Base-by-base conservation (phyloP, 2,329 filamentous ascomycete species). In the Fusarium beomiforme region DNA sequence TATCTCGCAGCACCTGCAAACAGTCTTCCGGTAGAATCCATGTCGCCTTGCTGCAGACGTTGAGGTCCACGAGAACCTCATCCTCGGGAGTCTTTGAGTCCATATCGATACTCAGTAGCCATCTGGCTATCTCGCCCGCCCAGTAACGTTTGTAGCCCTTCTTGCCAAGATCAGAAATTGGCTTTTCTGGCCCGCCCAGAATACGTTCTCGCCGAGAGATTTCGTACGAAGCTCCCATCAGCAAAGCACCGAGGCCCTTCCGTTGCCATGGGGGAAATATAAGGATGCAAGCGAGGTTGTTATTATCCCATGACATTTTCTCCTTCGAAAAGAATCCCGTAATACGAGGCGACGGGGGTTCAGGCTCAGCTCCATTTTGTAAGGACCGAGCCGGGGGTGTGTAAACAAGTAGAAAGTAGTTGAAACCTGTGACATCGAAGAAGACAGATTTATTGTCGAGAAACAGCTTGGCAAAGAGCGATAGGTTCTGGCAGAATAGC, bases 321-420 rank as follows among this genome's bases (percentile, higher is more conserved):
- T 99, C 96, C 79, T 99, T 98, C 70, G 93, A 97, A 84, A 98
- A 99, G 86, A 98, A 98, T n/a, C 96, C 96, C 2, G 95, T 89
- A 33, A 98, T 91, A 57, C 81, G 81, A 14, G 79, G 79, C 3
- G 71, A 64, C 19, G 72, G 77, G 91, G 61, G 44, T n/a, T 59
- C 56, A 19, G 56, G 49, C 23, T 66, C 54, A 21, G 50, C 46
- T 50, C 55, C 23, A 23, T 50, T 55, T 14, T 50, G 46, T 12
- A 51, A 55, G 29, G 75, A 69, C 34, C 68, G 75, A 13, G 71
- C 72, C 2, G 80, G 77, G 11, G 85, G 86, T 12, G 90, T 92
- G 77, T 95, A 92, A 46, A 96, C 92, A 57, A 98, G 90, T 8
- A 97, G 88, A 80, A 97, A 98, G 85, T 97, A 99, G 74, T 97